Evolutionary conservation across 108 stramenopile species (phyloP), one percentile per base, ranked within the genome.

Genomic region (Parmales sp.): DNA sequence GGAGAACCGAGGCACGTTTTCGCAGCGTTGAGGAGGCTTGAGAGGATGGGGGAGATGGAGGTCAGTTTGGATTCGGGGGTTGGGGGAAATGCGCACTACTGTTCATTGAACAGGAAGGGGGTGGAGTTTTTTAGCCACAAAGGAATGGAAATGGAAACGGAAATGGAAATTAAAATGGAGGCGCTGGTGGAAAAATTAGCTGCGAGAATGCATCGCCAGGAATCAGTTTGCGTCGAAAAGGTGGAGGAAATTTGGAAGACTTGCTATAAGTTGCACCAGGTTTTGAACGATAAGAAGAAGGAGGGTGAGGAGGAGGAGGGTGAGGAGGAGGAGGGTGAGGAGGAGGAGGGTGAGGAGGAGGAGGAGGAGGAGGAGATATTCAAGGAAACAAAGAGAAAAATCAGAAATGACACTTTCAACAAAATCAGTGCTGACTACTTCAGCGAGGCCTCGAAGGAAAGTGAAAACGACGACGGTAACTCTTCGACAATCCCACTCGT

Each of bases 1-100:
- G 78, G 83, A 0, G 88, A 90, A 69, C 87, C 89, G 49, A 76
- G 91, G 3, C 88, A 92, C 78, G 85, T 90, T 5, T 90, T 78
- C 77, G 91, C 91, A n/a, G 83, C 86, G 0, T 72, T 92, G 23
- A 80, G 91, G 23, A 72, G 87, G 8, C 67, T 92, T 39, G 83
- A 92, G 68, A 63, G 64, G 7, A 66, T 18, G 8, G 82, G 86
- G 6, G 89, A 90, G 51, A 72, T 92, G 29, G 89, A 92, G 43
- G 68, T 90, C 31, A 43, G 67, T 31, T 76, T 92, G 48, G 89
- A 88, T 60, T 75, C 74, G 16, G 67, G 75, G 23, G 46, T 38
- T 0, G 69, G 50, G 39, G 86, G 89, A 26, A 68, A 80, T 44
- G 83, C 79, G 13, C 69, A 90, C 48, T 82, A 82, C 38, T 18